Evolutionary conservation across 805 yeast species (phyloP).

Genomic region (Tetrapisispora phaffii): DNA sequence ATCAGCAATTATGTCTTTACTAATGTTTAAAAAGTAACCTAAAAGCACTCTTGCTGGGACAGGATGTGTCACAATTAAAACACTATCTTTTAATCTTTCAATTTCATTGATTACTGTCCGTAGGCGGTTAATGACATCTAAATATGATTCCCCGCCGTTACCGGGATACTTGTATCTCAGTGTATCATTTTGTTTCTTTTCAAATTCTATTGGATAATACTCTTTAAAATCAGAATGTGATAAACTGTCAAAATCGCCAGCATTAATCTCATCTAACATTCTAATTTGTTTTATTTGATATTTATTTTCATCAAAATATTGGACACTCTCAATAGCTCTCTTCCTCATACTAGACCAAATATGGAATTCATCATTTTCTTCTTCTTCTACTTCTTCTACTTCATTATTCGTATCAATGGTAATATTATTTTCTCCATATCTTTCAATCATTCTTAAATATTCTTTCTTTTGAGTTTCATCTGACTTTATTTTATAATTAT

Average conservation of each 20-base stretch:
- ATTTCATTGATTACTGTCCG: conserved; percentile 87
- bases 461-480: not conserved
- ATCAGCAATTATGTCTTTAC: conserved; percentile 71
- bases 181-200: conserved; percentile 65
- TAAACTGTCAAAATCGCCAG: conserved; percentile 87
- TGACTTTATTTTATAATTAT: conserved; percentile 40
- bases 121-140: conserved; percentile 84
- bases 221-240: conserved; percentile 78
- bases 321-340: conserved; percentile 71
- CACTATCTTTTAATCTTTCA: conserved; percentile 82
- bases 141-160: conserved; percentile 90
- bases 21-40: conserved; percentile 81
- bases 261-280: conserved; percentile 88
- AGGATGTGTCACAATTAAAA: conserved; percentile 75
- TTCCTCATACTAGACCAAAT: conserved; percentile 89
- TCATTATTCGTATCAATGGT: not conserved
- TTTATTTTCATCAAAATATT: conserved; percentile 59
- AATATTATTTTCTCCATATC: not conserved
- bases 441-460: not conserved
- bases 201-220: conserved; percentile 66
- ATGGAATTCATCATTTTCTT: conserved; percentile 44
- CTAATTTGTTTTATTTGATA: conserved; percentile 81
- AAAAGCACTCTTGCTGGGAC: conserved; percentile 81
- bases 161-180: conserved; percentile 92
- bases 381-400: conserved; percentile 23